phyloP scores from a whole-genome alignment of 2,329 filamentous ascomycete species.

The Lachnellula arida region DNA sequence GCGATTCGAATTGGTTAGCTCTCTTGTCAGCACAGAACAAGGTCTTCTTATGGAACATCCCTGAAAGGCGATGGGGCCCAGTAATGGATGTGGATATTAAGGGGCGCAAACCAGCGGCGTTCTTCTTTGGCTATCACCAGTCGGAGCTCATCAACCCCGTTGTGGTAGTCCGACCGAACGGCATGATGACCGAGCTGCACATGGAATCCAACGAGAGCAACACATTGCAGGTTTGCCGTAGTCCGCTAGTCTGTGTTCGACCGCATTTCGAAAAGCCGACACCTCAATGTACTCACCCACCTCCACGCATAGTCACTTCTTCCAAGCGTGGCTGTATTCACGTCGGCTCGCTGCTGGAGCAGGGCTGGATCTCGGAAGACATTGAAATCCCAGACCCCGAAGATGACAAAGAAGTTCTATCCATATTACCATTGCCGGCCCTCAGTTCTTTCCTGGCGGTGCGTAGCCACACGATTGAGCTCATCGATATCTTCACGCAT shows the following conservation, averaged over 20 bases:
- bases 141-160: slow-evolving; percentile 41
- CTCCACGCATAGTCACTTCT: slow-evolving; percentile 41
- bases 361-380: slow-evolving; percentile 47
- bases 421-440: slow-evolving; percentile 54
- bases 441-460: slow-evolving; percentile 58
- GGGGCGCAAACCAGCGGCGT: slow-evolving; percentile 55
- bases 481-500: slow-evolving; percentile 55
- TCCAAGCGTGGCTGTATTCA: slow-evolving; percentile 49
- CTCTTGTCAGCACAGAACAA: slow-evolving; percentile 54
- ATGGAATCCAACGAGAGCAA: slow-evolving; percentile 38
- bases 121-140: slow-evolving; percentile 54
- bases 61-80: slow-evolving; percentile 52
- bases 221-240: slow-evolving; percentile 48
- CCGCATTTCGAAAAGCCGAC: slow-evolving; percentile 36
- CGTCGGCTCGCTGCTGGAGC: slow-evolving; percentile 39
- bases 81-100: slow-evolving; percentile 50
- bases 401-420: slow-evolving; percentile 44
- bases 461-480: slow-evolving; percentile 50
- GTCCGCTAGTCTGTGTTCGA: slow-evolving; percentile 39
- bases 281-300: slow-evolving; percentile 14
- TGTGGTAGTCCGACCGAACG: slow-evolving; percentile 60
- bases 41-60: slow-evolving; percentile 60
- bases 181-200: slow-evolving; percentile 55
- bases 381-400: slow-evolving; percentile 37
- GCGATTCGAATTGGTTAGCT: slow-evolving; percentile 60